phyloP scores from a whole-genome alignment of 2,329 filamentous ascomycete species.

The Curvularia hawaiiensis region DNA sequence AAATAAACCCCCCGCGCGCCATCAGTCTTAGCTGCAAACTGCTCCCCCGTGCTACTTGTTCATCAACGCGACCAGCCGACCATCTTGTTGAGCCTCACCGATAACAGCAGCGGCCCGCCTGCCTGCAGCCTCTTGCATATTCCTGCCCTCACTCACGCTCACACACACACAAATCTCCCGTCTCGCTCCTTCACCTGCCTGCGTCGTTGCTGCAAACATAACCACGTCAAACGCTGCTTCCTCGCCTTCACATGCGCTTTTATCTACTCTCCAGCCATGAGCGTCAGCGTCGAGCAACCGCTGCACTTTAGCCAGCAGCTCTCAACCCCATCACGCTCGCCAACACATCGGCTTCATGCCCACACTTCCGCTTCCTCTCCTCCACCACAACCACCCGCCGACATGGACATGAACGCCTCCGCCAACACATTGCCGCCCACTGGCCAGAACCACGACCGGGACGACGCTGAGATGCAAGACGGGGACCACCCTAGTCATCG shows the following conservation, averaged over 20 bases:
- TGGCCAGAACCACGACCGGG: constrained; percentile 46
- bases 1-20: background rate
- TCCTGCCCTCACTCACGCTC: background rate
- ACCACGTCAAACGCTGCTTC: constrained; percentile 5
- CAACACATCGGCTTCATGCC: constrained; percentile 34
- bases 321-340: constrained; percentile 39
- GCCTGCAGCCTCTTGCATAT: constrained; percentile 21
- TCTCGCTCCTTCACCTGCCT: constrained; percentile 9
- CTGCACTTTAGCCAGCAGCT: constrained; percentile 46
- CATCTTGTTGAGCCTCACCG: constrained; percentile 10
- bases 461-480: constrained; percentile 44
- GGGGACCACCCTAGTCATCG: constrained; percentile 20
- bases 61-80: constrained; percentile 4
- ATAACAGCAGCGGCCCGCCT: constrained; percentile 14
- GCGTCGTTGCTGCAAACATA: background rate
- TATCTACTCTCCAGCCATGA: constrained; percentile 40
- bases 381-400: constrained; percentile 18
- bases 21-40: background rate
- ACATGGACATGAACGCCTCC: constrained; percentile 45
- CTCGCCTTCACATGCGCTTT: constrained; percentile 19
- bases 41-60: background rate
- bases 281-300: constrained; percentile 47
- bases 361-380: constrained; percentile 34
- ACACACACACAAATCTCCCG: background rate
- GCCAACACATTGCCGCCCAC: constrained; percentile 36